Evolutionary conservation across 345 rosid genomes (phyloP).

Genomic region (Eucalyptus polyanthemos): DNA sequence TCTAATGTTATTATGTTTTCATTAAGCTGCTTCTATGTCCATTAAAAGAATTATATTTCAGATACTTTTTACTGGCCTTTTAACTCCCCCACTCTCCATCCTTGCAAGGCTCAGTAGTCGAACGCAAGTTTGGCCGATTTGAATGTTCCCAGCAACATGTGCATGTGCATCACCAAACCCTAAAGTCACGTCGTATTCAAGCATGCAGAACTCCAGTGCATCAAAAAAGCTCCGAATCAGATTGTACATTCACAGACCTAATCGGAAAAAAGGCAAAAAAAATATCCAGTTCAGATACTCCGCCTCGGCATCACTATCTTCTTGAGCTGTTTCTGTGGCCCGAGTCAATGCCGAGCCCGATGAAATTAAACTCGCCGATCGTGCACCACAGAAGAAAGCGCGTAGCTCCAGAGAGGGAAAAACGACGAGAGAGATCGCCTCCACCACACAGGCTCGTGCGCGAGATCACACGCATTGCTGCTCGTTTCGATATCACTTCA

Average conservation of each 20-base stretch:
- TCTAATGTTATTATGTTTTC: not conserved
- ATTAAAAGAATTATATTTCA: not conserved
- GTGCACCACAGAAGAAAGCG: not conserved
- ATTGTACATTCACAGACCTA: not conserved
- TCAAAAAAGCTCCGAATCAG: not conserved
- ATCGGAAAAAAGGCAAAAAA: not conserved
- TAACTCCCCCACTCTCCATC: not conserved
- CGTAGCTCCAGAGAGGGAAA: not conserved
- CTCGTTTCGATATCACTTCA: not conserved
- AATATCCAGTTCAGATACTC: not conserved
- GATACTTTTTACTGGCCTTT: not conserved
- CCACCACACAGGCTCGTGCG: not conserved
- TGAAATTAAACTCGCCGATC: not conserved
- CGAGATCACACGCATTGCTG: not conserved
- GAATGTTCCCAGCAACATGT: not conserved
- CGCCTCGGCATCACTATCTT: not conserved
- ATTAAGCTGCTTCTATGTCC: not conserved
- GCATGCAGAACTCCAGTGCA: not conserved
- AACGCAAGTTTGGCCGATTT: not conserved
- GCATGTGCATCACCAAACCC: not conserved
- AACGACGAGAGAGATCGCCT: not conserved
- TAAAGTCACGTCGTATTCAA: not conserved
- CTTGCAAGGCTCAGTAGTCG: not conserved
- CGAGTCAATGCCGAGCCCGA: not conserved
- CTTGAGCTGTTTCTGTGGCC: not conserved